These are phyloP conservation scores for Colletotrichum horii DNA, from an alignment of 2,329 filamentous ascomycete genomes.

Conservation along the genomic window DNA sequence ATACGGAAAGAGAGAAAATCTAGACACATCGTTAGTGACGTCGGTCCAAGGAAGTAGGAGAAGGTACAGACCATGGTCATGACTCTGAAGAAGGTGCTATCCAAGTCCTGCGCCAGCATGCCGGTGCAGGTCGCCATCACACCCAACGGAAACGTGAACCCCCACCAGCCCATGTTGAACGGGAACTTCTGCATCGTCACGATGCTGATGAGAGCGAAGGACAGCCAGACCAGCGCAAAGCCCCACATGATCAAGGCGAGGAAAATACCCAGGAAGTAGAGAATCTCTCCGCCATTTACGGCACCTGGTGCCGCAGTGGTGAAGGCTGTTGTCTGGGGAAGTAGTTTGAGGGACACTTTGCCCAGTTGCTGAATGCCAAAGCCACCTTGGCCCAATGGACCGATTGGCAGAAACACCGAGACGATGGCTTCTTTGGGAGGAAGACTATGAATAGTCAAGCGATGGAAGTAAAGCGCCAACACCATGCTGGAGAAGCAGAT, in stretches of 20 bases:
- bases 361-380: slow-evolving; percentile 61
- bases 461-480: slow-evolving; percentile 72
- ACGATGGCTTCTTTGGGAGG: slow-evolving; percentile 72
- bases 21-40: slow-evolving; percentile 13
- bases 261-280: slow-evolving; percentile 63
- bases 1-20: slow-evolving; percentile 45
- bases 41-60: no score
- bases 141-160: slow-evolving; percentile 52
- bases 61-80: slow-evolving; percentile 35
- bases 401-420: slow-evolving; percentile 70
- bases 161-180: slow-evolving; percentile 55
- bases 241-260: slow-evolving; percentile 49
- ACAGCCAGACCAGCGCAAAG: slow-evolving; percentile 48
- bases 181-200: slow-evolving; percentile 41
- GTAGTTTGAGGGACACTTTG: slow-evolving; percentile 46
- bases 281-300: slow-evolving; percentile 51
- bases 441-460: slow-evolving; percentile 69
- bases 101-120: slow-evolving; percentile 43
- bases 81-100: slow-evolving; percentile 48
- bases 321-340: slow-evolving; percentile 48
- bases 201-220: slow-evolving; percentile 47
- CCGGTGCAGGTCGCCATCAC: slow-evolving; percentile 47
- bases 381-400: slow-evolving; percentile 70
- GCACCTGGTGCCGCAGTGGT: slow-evolving; percentile 43
- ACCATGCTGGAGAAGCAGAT: slow-evolving; percentile 63